Base-by-base conservation (phyloP, 2,329 filamentous ascomycete genomes). In the Trichophyton mentagrophytes region DNA sequence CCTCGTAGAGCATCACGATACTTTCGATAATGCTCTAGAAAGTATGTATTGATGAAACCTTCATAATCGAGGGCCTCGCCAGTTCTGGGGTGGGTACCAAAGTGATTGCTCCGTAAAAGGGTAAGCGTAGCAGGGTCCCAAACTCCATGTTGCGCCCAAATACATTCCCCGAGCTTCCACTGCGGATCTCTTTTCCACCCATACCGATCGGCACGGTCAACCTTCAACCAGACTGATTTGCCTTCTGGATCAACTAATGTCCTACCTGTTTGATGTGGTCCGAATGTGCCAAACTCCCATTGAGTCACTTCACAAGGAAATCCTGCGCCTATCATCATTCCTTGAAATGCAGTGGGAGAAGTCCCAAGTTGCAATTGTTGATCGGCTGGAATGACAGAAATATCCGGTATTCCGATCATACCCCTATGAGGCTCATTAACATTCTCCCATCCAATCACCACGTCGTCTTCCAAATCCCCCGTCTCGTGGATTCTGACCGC, bases 121-220 rank as follows among this genome's bases (percentile, higher is more conserved):
- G 82, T 83, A 70, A 96, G 90, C 1, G 82, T 87, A 3, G 79
- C 76, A 4, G 88, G 85, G 69, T 99, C 90, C 93, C 93, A 99
- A 4, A 99, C 84, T 1, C 91, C 92, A 72, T 99, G 91, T 69
- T 96, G 92, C 2, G 93, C 92, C 93, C 93, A 99, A 46, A 99
- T 73, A 69, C 93, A 97, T 73, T 95, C 85, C n/a, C 93, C 93
- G 17, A 99, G 77, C 71, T 86, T 91, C 93, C 93, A 99, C 6
- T 80, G 86, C 0, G 88, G 81, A 69, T 95, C 89, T 65, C 93
- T 84, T 70, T 88, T 90, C 85, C 89, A 99, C 40, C 89, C 89
- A 71, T 99, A 99, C 11, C 83, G 85, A 66, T 99, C 93, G 68
- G 96, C 87, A 70, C 92, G 90, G 62, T 84, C 85, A n/a, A 78